phyloP scores from a whole-genome alignment of 768 basidiomycete species.

The Suillus hirtellus region DNA sequence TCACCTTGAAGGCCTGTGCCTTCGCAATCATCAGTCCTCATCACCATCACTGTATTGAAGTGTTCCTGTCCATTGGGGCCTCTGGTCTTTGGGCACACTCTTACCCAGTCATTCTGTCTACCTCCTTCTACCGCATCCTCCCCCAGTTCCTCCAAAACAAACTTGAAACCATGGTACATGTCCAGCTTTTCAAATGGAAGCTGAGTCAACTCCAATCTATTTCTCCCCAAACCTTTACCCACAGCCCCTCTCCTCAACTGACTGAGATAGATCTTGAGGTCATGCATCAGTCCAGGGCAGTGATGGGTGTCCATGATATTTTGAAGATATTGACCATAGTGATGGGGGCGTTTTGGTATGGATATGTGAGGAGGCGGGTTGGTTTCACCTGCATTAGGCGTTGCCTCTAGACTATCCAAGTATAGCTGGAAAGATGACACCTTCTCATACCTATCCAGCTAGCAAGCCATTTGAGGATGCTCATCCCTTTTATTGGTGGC shows the following conservation, averaged over 20 bases:
- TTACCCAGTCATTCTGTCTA: background rate
- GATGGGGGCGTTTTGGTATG: background rate
- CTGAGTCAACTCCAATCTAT: background rate
- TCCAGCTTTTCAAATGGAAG: background rate
- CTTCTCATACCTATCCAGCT: background rate
- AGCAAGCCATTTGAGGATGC: conserved; percentile 35
- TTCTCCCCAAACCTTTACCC: background rate
- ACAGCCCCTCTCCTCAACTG: background rate
- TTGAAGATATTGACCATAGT: background rate
- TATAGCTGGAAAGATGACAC: background rate
- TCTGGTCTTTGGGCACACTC: background rate
- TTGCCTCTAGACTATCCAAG: background rate
- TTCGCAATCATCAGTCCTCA: background rate
- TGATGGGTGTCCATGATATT: background rate
- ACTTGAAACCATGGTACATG: background rate
- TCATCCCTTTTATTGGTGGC: conserved; percentile 37
- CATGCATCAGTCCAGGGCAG: background rate
- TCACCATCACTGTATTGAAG: background rate
- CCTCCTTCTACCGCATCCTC: background rate
- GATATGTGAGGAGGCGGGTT: background rate
- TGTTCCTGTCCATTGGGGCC: background rate
- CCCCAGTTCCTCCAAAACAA: background rate
- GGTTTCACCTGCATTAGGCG: no score
- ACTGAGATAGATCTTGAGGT: background rate
- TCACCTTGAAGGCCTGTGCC: background rate